These are phyloP conservation scores for Alternaria ventricosa DNA, from an alignment of 2,329 filamentous ascomycete genomes.

Conservation along the genomic window DNA sequence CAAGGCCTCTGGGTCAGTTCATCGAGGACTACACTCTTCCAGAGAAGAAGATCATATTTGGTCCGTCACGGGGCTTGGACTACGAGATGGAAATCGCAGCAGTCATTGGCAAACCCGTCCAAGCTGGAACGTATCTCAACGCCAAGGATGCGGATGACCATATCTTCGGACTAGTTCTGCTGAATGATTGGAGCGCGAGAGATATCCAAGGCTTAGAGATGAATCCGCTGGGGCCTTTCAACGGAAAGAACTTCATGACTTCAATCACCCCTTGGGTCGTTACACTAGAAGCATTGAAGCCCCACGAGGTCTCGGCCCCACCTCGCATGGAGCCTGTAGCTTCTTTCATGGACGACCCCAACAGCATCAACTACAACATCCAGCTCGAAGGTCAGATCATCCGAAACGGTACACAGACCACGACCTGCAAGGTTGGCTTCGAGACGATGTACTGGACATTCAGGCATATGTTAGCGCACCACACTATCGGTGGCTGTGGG, in stretches of 20 bases:
- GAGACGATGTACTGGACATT: constrained; percentile 55
- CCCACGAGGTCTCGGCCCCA: constrained; percentile 34
- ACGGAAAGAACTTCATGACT: constrained; percentile 67
- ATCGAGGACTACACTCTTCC: constrained; percentile 38
- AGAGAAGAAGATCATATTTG: constrained; percentile 59
- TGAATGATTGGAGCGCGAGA: constrained; percentile 70
- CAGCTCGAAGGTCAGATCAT: constrained; percentile 28
- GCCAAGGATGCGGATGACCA: constrained; percentile 58
- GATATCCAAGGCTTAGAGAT: constrained; percentile 69
- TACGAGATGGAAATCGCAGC: constrained; percentile 60
- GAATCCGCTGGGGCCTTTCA: constrained; percentile 66
- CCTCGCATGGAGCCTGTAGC: constrained; percentile 28
- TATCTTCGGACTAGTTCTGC: constrained; percentile 67
- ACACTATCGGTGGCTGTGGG: constrained; percentile 52
- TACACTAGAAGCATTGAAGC: constrained; percentile 63
- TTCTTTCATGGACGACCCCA: constrained; percentile 32
- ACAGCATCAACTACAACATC: constrained; percentile 34
- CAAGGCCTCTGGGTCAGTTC: constrained; percentile 36
- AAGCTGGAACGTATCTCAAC: constrained; percentile 47
- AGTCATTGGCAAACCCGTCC: constrained; percentile 52
- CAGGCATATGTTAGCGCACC: constrained; percentile 54
- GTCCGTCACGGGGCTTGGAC: constrained; percentile 52
- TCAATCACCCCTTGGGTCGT: constrained; percentile 68
- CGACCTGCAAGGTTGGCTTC: constrained; percentile 41
- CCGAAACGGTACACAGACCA: constrained; percentile 24